phyloP scores from a whole-genome alignment of 164 flowering plant genomes.

The Taxillus chinensis region DNA sequence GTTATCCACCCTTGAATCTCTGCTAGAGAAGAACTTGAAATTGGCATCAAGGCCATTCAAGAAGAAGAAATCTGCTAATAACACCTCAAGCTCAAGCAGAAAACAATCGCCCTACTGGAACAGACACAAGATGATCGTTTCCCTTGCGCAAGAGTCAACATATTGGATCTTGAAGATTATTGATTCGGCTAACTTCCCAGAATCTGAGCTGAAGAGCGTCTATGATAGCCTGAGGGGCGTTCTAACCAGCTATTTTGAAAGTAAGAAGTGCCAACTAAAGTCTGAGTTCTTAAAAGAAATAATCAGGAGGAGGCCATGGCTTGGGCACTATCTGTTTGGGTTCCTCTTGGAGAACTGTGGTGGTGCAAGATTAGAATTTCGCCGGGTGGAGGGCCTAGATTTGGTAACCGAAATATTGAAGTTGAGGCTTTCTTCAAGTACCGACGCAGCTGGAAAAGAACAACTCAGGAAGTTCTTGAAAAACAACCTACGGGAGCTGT shows the following conservation, averaged over 20 bases:
- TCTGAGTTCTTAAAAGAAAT: constrained; percentile 70
- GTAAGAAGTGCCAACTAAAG: constrained; percentile 66
- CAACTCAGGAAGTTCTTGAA: constrained; percentile 27
- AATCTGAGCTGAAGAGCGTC: constrained; percentile 36
- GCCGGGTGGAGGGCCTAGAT: constrained; percentile 73
- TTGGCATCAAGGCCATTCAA: constrained; percentile 71
- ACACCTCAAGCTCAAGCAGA: constrained; percentile 43
- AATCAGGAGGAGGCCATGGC: constrained; percentile 63
- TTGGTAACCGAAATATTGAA: constrained; percentile 47
- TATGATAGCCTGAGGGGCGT: constrained; percentile 33
- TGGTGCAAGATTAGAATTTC: constrained; percentile 46
- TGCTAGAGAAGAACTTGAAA: constrained; percentile 56
- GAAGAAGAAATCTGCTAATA: constrained; percentile 42
- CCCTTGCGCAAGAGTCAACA: constrained; percentile 66
- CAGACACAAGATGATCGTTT: constrained; percentile 53
- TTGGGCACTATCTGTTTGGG: constrained; percentile 49
- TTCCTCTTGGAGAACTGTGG: constrained; percentile 63
- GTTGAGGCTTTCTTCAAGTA: constrained; percentile 23
- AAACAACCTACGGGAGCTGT: constrained; percentile 27
- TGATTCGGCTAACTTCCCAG: constrained; percentile 36
- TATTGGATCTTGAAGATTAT: constrained; percentile 74
- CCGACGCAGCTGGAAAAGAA: constrained; percentile 17
- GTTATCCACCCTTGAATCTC: constrained; percentile 41
- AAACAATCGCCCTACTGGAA: constrained; percentile 43
- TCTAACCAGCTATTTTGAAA: constrained; percentile 46